Evolutionary conservation across 2,329 filamentous ascomycete species (phyloP), one percentile per base, ranked within the genome.

Genomic region (Fusarium sp.): DNA sequence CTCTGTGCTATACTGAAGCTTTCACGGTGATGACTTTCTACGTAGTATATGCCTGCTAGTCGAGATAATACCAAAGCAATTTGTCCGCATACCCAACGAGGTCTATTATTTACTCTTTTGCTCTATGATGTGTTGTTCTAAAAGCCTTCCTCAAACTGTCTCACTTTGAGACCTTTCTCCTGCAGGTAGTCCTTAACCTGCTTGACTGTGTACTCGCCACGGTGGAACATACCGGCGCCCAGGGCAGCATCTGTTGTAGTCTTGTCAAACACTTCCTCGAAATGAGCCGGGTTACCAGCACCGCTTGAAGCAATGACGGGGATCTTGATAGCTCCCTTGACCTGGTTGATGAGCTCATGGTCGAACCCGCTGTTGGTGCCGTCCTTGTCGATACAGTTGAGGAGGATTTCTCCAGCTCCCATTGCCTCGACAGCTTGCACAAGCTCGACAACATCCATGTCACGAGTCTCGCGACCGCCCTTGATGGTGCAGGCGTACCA

Each of bases 401-500:
- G 88, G 52, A 99, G 83, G 61, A 99, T 92, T 84, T 99, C 96
- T 58, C 96, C 96, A 3, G 92, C 88, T 54, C 96, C 96, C 93
- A 99, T 97, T 58, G 93, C 94, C 82, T 99, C 94, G 35, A 98
- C 95, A 15, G 96, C 96, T 72, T 88, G 89, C 12, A 91, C 89
- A 12, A 99, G 87, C 82, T 98, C 92, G 16, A 94, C 88, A 18
- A 98, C 96, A 78, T 98, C 95, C 71, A 98, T 85, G 78, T 98
- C 94, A 63, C 94, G 89, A n/a, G 92, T 94, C 82, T 98, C 95
- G 65, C 96, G 90, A 9, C 96, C 96, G 46, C 96, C 96, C 82
- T 95, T 97, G 83, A 97, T 93, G 9, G 96, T 99, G 82, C 96
- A 98, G 60, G 96, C 94, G 79, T 98, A 99, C 95, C 95, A 99